Percentiles rank a stretch among this genome's conserved stretches.
Evolutionary conservation across 2,329 filamentous ascomycete species (phyloP).

Genomic region (Diplocarpon rosae): DNA sequence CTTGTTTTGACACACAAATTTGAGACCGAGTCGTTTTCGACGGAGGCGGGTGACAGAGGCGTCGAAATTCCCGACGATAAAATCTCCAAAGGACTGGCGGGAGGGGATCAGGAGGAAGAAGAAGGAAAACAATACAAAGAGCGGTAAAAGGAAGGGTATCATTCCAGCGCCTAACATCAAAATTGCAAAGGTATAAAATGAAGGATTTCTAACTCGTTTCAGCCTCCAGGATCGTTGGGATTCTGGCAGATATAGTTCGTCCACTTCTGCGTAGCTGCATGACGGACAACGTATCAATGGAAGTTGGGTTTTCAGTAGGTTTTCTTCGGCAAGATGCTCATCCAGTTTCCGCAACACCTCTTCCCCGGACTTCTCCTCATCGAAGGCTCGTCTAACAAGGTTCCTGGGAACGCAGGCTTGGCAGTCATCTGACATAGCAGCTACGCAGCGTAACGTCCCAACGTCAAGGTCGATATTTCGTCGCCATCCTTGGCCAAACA

Average conservation of each 20-base stretch:
- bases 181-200: conserved; percentile 26
- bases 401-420: conserved; percentile 58
- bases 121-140: conserved; percentile 38
- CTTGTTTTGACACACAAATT: conserved; percentile 66
- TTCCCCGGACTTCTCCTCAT: conserved; percentile 54
- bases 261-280: conserved; percentile 82
- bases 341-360: conserved; percentile 69
- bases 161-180: conserved; percentile 44
- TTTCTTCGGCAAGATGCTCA: conserved; percentile 66
- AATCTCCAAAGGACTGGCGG: conserved; percentile 32
- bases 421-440: conserved; percentile 61
- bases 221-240: conserved; percentile 44
- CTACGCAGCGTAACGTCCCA: conserved; percentile 74
- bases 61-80: conserved; percentile 37
- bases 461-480: conserved; percentile 63
- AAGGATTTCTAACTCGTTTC: conserved; percentile 35
- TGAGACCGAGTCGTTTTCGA: conserved; percentile 59
- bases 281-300: conserved; percentile 79
- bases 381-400: conserved; percentile 62
- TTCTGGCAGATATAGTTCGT: conserved; percentile 58
- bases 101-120: conserved; percentile 35
- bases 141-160: conserved; percentile 44
- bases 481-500: conserved; percentile 89
- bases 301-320: conserved; percentile 59
- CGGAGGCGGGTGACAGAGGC: conserved; percentile 56